Base-by-base conservation (phyloP, 2,329 filamentous ascomycete species). In the Colletotrichum tofieldiae region DNA sequence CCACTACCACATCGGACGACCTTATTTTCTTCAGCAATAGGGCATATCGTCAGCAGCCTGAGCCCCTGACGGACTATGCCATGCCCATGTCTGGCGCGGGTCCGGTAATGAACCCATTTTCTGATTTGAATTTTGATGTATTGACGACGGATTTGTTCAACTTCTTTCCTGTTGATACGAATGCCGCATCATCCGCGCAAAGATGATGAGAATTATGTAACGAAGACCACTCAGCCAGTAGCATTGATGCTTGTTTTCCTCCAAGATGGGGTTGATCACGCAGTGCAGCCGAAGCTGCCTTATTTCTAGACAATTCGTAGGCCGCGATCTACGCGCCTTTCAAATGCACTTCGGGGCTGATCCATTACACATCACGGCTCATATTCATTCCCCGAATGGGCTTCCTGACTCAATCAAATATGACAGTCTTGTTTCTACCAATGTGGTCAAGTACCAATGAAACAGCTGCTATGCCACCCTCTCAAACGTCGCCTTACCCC, bases 91-190 rank as follows among this genome's bases (percentile, higher is more conserved):
- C 69, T 2, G 54, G 58, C 1, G 37, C 64, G 11, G 51, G 55
- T 1, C 35, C 58, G 0, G 65, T 16, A 11, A 20, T 63, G 23
- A 60, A 69, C 5, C 65, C 65, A 7, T 72, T 72, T 14, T 39
- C 69, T 2, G 65, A 72, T 14, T 64, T 77, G 32, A 73, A 77
- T 61, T 75, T 77, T 65, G 78, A 79, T 32, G 76, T 79, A 2
- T 52, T 79, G 29, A 79, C 78, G 3, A 79, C 78, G 9, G 78
- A 79, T 41, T 43, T 79, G 47, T 76, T 76, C 64, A 78, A 76
- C 43, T 79, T 79, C 67, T 79, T 77, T 9, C 69, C 69, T 2
- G 67, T 69, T 20, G 69, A 72, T 9, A 60, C 68, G 60, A 72
- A 69, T n/a, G 37, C 58, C 4, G 47, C 43, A 3, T 58, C 69